Base-by-base conservation (phyloP, 345 rosid species). In the Moricandia moricandioides region DNA sequence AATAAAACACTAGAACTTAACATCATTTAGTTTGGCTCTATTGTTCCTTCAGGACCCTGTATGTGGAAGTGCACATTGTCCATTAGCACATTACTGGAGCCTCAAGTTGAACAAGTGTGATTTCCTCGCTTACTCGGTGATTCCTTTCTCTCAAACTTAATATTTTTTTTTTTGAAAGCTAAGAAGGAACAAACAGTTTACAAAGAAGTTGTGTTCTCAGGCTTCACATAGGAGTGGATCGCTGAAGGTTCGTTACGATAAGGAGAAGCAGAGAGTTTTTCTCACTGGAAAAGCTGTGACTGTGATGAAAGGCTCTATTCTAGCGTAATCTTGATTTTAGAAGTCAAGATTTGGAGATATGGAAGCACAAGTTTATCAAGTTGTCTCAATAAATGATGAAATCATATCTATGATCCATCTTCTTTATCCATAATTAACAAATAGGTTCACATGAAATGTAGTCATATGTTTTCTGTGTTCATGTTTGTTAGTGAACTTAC, bases 41-140 rank as follows among this genome's bases (percentile, higher is more conserved):
- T 66, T 17, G 45, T 49, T 21, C 5, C 21, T 61, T 66, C 82
- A 89, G 97, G 93, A 88, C 82, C 89, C 90, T 40, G 90, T 86
- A 8, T 76, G 83, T 56, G 90, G 93, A 18, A 84, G 88, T 73
- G 96, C 93, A 16, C 85, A 88, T 64, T 91, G 97, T 78, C 81
- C 87, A 14, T 70, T 88, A 75, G 88, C 89, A 72, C 52, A 78
- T 12, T 86, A 89, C 33, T 91, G 97, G 96, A 79, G 85, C 52
- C 74, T 82, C 56, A 91, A 87, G 82, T 81, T 89, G 26, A 86
- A 85, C 54, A 91, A 91, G 70, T 72, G 70, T 16, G 84, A 91
- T 60, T 70, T 87, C 7, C 14, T 74, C 33, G 97, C 97, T 4
- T 82, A 79, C 77, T 73, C 74, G 76, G 89, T 66, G 17, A 40